A percentile compares a stretch with the other conserved stretches of the same genome.
Evolutionary conservation across 108 stramenopile genomes (phyloP).

Genomic region (Skeletonema potamos): DNA sequence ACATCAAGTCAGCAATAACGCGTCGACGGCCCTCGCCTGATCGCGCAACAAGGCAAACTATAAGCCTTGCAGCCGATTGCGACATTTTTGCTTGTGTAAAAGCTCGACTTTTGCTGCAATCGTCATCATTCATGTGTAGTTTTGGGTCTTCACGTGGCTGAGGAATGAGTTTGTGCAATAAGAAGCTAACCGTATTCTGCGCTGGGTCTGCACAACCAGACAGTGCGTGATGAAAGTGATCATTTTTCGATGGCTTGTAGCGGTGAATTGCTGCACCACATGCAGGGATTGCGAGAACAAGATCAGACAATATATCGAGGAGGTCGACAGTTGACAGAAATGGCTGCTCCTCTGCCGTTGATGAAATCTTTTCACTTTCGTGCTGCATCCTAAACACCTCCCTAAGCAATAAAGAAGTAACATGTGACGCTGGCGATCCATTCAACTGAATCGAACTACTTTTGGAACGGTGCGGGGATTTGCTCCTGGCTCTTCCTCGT

Average conservation of each 20-base stretch:
- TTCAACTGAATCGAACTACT: conserved; percentile 40
- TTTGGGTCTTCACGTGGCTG: conserved; percentile 59
- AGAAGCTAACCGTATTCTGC: conserved; percentile 77
- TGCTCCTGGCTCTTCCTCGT: conserved; percentile 43
- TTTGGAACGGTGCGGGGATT: conserved; percentile 46
- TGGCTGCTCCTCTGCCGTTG: conserved; percentile 5
- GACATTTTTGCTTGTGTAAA: conserved; percentile 51
- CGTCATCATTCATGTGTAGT: background rate
- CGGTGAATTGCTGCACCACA: conserved; percentile 87
- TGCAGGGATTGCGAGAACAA: conserved; percentile 88
- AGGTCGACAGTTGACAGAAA: conserved; percentile 73
- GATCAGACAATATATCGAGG: conserved; percentile 83
- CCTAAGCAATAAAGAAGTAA: conserved; percentile 56
- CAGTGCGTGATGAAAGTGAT: conserved; percentile 64
- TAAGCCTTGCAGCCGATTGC: conserved; percentile 72
- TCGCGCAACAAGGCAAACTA: conserved; percentile 85
- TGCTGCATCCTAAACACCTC: conserved; percentile 30
- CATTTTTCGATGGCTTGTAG: conserved; percentile 46
- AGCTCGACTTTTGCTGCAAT: conserved; percentile 18
- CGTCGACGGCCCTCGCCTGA: conserved; percentile 91
- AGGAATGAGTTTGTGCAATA: conserved; percentile 84
- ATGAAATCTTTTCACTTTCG: background rate
- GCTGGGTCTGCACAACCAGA: conserved; percentile 69
- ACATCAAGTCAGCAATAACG: conserved; percentile 80
- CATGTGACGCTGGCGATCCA: conserved; percentile 55